Conservation (phyloP, 768 basidiomycete genomes). For the Xerocomus brunneocitrinus region DNA sequence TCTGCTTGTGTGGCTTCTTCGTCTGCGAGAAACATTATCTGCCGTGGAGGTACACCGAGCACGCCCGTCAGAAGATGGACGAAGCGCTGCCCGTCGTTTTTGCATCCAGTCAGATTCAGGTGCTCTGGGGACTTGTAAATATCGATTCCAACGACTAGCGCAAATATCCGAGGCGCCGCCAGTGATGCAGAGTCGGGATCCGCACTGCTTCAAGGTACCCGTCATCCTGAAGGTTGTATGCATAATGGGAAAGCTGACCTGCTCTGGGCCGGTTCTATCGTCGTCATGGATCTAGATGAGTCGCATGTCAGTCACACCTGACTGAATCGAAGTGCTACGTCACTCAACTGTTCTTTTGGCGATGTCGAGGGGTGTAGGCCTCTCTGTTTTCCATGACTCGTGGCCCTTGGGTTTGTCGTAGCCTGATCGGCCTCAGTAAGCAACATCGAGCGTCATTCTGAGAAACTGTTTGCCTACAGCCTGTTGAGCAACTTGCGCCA, state of each 20-base stretch:
- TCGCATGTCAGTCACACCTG: background rate
- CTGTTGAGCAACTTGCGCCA: background rate
- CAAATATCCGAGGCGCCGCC: slow-evolving; percentile 12
- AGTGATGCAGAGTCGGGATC: background rate
- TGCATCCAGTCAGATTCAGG: slow-evolving; percentile 11
- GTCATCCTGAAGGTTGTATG: background rate
- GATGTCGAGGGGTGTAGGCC: background rate
- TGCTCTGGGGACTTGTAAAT: background rate
- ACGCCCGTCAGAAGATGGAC: slow-evolving; percentile 5
- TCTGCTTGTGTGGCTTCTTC: slow-evolving; percentile 8
- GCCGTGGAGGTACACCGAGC: slow-evolving; percentile 11
- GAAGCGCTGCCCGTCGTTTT: slow-evolving; percentile 15
- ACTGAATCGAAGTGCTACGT: background rate
- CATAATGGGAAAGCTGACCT: background rate
- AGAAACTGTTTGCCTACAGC: background rate
- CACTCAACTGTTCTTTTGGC: slow-evolving; percentile 11
- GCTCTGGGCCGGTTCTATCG: background rate
- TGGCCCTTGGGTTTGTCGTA: background rate
- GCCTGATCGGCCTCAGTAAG: background rate
- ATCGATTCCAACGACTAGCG: slow-evolving; percentile 17
- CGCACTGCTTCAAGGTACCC: background rate
- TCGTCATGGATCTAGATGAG: slow-evolving; percentile 5
- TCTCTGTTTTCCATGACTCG: background rate
- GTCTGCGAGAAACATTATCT: slow-evolving; percentile 14
- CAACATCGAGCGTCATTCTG: background rate